Percentiles rank a stretch among this genome's conserved stretches.
Evolutionary conservation across 1,139 yeast species (phyloP).

Genomic region (Chernovozyma sophiae-reginae): DNA sequence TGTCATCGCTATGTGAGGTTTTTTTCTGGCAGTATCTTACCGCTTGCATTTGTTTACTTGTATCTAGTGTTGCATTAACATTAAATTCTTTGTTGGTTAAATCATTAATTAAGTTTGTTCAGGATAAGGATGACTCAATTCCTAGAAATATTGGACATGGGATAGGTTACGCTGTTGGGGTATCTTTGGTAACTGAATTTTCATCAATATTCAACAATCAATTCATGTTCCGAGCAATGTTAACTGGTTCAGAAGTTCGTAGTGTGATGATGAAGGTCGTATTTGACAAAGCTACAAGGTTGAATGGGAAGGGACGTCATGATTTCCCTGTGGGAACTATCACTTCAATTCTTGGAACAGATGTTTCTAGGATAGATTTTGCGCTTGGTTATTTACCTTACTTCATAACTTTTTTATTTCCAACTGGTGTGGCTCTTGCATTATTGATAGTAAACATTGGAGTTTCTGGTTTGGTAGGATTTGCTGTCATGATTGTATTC

Average conservation of each 20-base stretch:
- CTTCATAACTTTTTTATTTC: constrained; percentile 58
- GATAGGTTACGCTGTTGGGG: constrained; percentile 27
- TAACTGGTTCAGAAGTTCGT: constrained; percentile 38
- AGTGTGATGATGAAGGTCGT: constrained; percentile 33
- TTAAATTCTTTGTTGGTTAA: constrained; percentile 27
- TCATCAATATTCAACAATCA: constrained; percentile 56
- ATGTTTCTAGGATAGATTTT: constrained; percentile 73
- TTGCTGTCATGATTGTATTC: constrained; percentile 32
- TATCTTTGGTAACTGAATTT: constrained; percentile 18
- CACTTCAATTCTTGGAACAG: constrained; percentile 66
- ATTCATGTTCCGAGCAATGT: constrained; percentile 55
- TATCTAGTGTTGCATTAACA: constrained; percentile 17
- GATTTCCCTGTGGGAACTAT: constrained; percentile 29
- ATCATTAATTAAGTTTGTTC: constrained; percentile 27
- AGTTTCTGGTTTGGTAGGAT: constrained; percentile 66
- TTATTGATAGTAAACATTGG: constrained; percentile 69
- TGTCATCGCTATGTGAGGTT: constrained; percentile 23
- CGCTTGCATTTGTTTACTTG: constrained; percentile 17
- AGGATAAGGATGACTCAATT: constrained; percentile 16
- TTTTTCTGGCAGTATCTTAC: constrained; percentile 23
- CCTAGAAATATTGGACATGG: constrained; percentile 27
- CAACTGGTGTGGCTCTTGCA: constrained; percentile 56
- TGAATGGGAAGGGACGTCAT: constrained; percentile 25
- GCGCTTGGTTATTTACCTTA: constrained; percentile 71
- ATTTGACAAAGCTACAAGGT: constrained; percentile 27